Evolutionary conservation across 2,329 filamentous ascomycete species (phyloP), one percentile per base, ranked within the genome.

Genomic region (Exutisphaerella laricina): DNA sequence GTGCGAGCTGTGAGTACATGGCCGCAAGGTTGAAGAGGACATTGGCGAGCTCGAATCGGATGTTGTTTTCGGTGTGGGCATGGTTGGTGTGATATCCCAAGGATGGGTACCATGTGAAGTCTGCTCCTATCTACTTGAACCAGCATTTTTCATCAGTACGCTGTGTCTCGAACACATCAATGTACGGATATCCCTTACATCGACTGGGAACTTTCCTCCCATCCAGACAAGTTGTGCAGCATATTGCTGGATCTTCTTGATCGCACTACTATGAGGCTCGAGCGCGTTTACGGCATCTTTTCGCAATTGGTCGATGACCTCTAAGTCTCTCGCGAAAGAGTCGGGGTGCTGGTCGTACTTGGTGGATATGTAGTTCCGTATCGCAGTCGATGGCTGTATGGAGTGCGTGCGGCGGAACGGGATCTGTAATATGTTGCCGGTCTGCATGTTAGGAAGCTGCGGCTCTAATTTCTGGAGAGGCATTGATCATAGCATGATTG

Each of bases 271-370:
- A 61, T 98, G 92, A 2, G 92, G 81, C 62, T 98, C 92, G 46
- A 84, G 79, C 2, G 92, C 84, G 64, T 88, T 87, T 42, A 95
- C 75, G n/a, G 92, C 92, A 63, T 94, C 86, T 49, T 78, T 78
- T 4, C 92, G 82, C 45, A 97, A 71, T 36, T 79, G 73, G 62
- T 97, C 88, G 58, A 98, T 88, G 53, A 84, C 78, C 60, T 89
- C 81, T 45, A 95, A 79, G 69, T 98, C 92, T 51, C 86, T 78
- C 50, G 80, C 79, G 67, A 98, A 98, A 84, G 95, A 94, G 66
- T 96, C 88, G 23, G 92, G 90, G 63, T 95, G 90, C 65, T 98
- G 92, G 67, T 97, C 90, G 82, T 97, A 97, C 75, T 97, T 96
- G 66, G 80, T 84, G 49, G 88, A 94, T 60, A 98, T 97, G 71